A percentile compares a stretch with the other conserved stretches of the same genome.
Conservation (phyloP, 345 rosid species). For the Gossypium raimondii region DNA sequence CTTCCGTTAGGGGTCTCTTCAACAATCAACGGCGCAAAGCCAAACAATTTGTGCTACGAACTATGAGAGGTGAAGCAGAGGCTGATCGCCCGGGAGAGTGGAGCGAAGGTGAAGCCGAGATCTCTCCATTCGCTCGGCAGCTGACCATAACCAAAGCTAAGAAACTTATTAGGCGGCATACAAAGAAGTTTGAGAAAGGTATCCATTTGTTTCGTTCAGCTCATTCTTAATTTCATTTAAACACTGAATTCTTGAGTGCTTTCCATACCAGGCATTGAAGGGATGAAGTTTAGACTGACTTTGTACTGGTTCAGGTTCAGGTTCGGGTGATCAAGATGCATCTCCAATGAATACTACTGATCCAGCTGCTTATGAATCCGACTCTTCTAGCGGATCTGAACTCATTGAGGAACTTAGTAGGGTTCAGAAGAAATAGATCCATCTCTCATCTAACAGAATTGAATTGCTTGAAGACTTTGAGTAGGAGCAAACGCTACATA, state of each 20-base stretch:
- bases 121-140: slow-evolving; percentile 85
- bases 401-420: slow-evolving; percentile 59
- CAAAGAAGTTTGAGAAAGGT: slow-evolving; percentile 90
- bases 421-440: slow-evolving; percentile 40
- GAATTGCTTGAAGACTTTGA: not conserved
- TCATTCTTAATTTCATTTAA: not conserved
- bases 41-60: slow-evolving; percentile 79
- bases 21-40: slow-evolving; percentile 91
- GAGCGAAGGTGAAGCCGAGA: slow-evolving; percentile 90
- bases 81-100: slow-evolving; percentile 75
- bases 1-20: slow-evolving; percentile 83
- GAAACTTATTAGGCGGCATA: slow-evolving; percentile 77
- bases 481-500: slow-evolving; percentile 12
- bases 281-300: slow-evolving; percentile 9
- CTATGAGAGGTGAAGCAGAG: slow-evolving; percentile 94
- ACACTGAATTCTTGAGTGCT: not conserved
- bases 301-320: slow-evolving; percentile 29
- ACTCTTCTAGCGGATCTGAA: slow-evolving; percentile 70
- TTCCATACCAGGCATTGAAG: not conserved
- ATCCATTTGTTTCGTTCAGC: not conserved
- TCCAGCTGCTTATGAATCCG: slow-evolving; percentile 57
- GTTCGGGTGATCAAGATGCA: slow-evolving; percentile 62
- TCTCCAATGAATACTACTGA: slow-evolving; percentile 67
- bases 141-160: slow-evolving; percentile 88
- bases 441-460: not conserved